A percentile compares a stretch with the other conserved stretches of the same genome.
phyloP scores from a whole-genome alignment of 73 alveolate species.

The Breviolum minutum region DNA sequence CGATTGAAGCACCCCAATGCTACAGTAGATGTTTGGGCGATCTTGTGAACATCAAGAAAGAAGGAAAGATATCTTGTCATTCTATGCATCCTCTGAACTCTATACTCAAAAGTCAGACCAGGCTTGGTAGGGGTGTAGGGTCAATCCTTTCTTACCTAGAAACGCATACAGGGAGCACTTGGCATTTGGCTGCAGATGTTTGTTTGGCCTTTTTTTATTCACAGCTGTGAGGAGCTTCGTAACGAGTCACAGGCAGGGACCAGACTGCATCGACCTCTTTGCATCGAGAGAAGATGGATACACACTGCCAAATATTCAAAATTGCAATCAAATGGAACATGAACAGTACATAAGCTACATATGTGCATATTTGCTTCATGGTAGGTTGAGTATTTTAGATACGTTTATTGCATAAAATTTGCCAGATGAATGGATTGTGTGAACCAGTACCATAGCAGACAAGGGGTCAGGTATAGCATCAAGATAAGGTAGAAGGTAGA shows the following conservation, averaged over 20 bases:
- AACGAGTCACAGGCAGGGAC: conserved; percentile 18
- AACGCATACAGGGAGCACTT: too few species aligned
- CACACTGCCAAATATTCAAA: background rate
- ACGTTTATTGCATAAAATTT: background rate
- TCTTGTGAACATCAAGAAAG: too few species aligned
- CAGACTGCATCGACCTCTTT: background rate
- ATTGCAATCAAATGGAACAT: background rate
- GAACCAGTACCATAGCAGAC: too few species aligned
- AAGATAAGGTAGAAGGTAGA: too few species aligned
- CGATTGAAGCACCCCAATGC: background rate
- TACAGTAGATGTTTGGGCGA: background rate
- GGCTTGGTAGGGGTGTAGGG: background rate
- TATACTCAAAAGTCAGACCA: too few species aligned
- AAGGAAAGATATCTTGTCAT: background rate
- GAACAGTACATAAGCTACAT: background rate
- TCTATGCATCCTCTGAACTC: background rate
- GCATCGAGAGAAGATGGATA: background rate
- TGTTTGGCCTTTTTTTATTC: background rate
- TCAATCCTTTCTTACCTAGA: background rate
- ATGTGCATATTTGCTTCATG: background rate
- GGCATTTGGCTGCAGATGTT: background rate
- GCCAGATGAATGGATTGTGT: background rate
- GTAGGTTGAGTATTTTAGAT: background rate
- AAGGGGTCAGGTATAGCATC: too few species aligned
- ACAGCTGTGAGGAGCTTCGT: background rate